These are phyloP conservation scores for Mucor piriformis DNA, from an alignment of 371 early-diverging fungal species.

Conservation along the genomic window DNA sequence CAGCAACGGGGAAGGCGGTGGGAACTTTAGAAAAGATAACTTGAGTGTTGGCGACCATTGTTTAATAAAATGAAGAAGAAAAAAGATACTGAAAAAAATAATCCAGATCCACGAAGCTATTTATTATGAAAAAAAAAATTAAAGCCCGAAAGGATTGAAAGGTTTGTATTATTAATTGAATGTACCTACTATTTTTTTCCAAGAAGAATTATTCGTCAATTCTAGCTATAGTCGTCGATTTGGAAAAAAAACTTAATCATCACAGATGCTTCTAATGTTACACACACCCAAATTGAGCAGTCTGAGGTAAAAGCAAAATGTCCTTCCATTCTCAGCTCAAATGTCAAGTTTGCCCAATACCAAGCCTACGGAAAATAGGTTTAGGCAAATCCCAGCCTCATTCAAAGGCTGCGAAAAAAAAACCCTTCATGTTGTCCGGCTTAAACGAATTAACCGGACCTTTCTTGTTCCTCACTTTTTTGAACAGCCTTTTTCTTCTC, in stretches of 20 bases:
- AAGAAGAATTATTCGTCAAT: not conserved
- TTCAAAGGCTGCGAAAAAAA: no score
- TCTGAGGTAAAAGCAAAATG: no score
- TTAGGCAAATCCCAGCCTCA: no score
- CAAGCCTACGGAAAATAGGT: no score
- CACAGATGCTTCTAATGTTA: not conserved
- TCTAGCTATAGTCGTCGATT: not conserved
- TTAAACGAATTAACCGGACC: no score
- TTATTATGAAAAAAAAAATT: not conserved
- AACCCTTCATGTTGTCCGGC: no score
- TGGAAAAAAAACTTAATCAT: not conserved
- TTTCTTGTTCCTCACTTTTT: no score
- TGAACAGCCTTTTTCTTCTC: no score
- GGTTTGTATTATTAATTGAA: not conserved
- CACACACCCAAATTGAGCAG: not conserved
- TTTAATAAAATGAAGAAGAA: not conserved
- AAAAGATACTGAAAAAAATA: not conserved
- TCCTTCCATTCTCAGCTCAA: no score
- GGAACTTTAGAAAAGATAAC: conserved; percentile 51
- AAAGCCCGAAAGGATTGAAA: not conserved
- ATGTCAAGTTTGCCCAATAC: no score
- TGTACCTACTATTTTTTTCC: no score
- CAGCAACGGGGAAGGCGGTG: conserved; percentile 39
- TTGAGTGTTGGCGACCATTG: conserved; percentile 35
- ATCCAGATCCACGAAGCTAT: no score